Conservation (phyloP, 108 stramenopile genomes). For the Nannochloropsis granulata region DNA sequence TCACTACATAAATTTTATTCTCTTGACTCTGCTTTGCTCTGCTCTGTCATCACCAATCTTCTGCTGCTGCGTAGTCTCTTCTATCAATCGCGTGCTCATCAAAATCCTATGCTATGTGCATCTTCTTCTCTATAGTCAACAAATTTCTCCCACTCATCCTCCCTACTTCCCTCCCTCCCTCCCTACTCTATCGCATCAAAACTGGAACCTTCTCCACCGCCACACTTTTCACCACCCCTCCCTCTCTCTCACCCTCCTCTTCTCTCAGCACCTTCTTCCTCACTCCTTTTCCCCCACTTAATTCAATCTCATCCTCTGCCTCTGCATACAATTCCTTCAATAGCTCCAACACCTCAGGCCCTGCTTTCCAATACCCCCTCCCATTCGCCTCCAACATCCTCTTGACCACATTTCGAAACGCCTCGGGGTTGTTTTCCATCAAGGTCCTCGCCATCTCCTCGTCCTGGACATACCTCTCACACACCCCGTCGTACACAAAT, state of each 20-base stretch:
- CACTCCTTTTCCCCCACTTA: neutral
- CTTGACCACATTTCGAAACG: slow-evolving; percentile 37
- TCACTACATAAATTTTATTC: too few relatives aligned
- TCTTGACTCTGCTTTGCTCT: too few relatives aligned
- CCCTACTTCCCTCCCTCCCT: neutral
- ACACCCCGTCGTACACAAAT: slow-evolving; percentile 72
- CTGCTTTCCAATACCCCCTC: slow-evolving; percentile 64
- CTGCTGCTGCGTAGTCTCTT: too few relatives aligned
- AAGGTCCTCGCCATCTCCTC: slow-evolving; percentile 58
- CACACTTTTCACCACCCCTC: neutral
- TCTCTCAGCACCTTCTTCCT: neutral
- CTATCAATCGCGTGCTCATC: neutral
- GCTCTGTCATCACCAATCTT: too few relatives aligned
- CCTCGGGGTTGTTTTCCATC: slow-evolving; percentile 55
- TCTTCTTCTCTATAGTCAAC: neutral
- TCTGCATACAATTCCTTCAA: slow-evolving; percentile 23
- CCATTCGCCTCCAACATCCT: slow-evolving; percentile 58
- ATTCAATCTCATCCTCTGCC: slow-evolving; percentile 24
- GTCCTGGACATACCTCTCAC: slow-evolving; percentile 64
- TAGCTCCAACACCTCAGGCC: slow-evolving; percentile 7
- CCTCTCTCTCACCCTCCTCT: neutral
- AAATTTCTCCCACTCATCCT: neutral
- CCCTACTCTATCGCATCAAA: neutral
- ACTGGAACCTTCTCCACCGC: neutral
- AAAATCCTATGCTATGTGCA: neutral